Percentiles rank a stretch among this genome's conserved stretches.
phyloP scores from a whole-genome alignment of 176 grass and related monocot genomes.

The Luzula sylvatica region DNA sequence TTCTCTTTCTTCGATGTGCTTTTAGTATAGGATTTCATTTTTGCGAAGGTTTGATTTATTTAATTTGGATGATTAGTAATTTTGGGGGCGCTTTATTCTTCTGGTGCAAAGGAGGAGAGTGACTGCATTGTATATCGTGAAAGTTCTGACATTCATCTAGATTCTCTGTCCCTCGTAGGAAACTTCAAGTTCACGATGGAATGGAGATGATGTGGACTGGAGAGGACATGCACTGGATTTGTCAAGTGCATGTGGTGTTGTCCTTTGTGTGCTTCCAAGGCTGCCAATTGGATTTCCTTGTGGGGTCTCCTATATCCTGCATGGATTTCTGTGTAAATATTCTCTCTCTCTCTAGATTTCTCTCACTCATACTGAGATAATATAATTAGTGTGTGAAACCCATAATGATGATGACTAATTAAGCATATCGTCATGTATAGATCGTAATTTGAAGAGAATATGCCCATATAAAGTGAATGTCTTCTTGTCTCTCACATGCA shows the following conservation, averaged over 20 bases:
- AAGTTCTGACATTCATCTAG: constrained; percentile 70
- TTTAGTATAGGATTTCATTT: constrained; percentile 11
- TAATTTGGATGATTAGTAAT: constrained; percentile 49
- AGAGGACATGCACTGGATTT: constrained; percentile 3
- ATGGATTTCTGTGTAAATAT: constrained; percentile 18
- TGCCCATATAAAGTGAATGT: constrained; percentile 44
- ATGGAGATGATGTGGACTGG: constrained; percentile 8
- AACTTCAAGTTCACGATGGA: constrained; percentile 7
- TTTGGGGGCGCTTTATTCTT: constrained; percentile 14
- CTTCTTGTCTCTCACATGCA: constrained; percentile 27
- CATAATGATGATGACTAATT: constrained; percentile 17
- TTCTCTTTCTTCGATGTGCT: constrained; percentile 77
- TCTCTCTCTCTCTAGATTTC: constrained; percentile 22
- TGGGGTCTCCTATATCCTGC: constrained; percentile 2
- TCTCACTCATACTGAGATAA: constrained; percentile 11
- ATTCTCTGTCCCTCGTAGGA: constrained; percentile 28
- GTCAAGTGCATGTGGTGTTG: constrained; percentile 16
- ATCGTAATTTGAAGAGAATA: constrained; percentile 36
- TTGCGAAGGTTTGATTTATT: constrained; percentile 5
- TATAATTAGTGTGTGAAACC: constrained; percentile 19
- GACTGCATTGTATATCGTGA: constrained; percentile 74
- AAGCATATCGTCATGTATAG: not conserved
- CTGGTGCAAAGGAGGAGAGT: constrained; percentile 13
- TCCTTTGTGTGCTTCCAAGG: constrained; percentile 17
- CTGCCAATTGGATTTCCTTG: constrained; percentile 24